Percentiles rank a stretch among this genome's conserved stretches.
These are phyloP conservation scores for Xylariomycetidae sp. DNA, from an alignment of 2,329 filamentous ascomycete species.

Conservation along the genomic window DNA sequence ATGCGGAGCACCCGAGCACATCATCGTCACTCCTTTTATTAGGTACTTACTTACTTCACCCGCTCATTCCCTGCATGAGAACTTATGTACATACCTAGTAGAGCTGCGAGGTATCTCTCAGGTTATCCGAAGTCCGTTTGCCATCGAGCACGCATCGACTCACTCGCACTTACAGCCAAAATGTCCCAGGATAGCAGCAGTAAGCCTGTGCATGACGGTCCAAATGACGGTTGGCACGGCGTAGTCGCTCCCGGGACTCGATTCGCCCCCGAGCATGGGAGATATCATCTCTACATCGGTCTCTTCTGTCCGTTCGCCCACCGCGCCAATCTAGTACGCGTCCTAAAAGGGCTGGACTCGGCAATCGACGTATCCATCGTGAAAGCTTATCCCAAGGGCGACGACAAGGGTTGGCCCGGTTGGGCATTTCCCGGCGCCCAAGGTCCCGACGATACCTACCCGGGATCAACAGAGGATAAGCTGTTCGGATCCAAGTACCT, in stretches of 20 bases:
- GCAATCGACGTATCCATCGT: constrained; percentile 55
- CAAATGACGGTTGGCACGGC: constrained; percentile 21
- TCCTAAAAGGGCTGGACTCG: constrained; percentile 52
- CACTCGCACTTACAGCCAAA: too few relatives aligned
- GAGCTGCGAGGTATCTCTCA: too few relatives aligned
- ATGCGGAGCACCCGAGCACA: too few relatives aligned
- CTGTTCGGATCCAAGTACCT: constrained; percentile 55
- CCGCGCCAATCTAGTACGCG: constrained; percentile 51
- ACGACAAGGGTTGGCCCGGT: constrained; percentile 58
- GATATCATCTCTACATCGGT: constrained; percentile 33
- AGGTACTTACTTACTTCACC: too few relatives aligned
- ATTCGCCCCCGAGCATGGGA: constrained; percentile 17
- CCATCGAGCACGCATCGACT: too few relatives aligned
- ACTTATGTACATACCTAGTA: too few relatives aligned
- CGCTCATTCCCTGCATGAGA: too few relatives aligned
- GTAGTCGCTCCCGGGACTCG: constrained; percentile 15
- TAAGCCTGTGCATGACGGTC: constrained; percentile 16
- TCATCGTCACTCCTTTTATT: too few relatives aligned
- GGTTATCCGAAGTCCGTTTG: too few relatives aligned
- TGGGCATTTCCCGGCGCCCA: constrained; percentile 52
- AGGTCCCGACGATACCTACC: constrained; percentile 43
- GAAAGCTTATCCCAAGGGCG: constrained; percentile 62
- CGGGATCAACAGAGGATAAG: constrained; percentile 54
- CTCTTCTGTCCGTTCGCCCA: constrained; percentile 65
- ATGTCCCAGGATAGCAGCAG: too few relatives aligned